Conservation (phyloP, 768 basidiomycete genomes). For the Amanita phalloides region DNA sequence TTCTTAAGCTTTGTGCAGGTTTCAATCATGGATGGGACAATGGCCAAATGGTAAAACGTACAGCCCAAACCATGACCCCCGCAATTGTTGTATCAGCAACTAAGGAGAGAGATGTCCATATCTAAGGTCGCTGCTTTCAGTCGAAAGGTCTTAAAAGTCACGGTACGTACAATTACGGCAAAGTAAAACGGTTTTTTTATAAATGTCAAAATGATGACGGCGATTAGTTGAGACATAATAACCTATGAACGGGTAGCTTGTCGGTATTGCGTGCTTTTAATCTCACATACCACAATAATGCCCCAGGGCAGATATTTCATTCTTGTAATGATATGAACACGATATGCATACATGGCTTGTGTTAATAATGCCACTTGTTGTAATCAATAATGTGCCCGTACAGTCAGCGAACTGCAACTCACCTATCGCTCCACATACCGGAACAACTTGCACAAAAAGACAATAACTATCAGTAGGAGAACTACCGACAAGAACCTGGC, state of each 20-base stretch:
- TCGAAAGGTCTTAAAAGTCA: background rate
- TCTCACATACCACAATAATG: slow-evolving; percentile 4
- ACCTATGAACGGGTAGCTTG: background rate
- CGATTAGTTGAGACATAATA: background rate
- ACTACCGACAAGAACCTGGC: background rate
- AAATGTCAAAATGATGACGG: background rate
- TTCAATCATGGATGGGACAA: background rate
- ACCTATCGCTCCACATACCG: background rate
- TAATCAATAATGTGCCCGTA: background rate
- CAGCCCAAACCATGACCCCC: slow-evolving; percentile 20
- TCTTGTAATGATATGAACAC: slow-evolving; percentile 17
- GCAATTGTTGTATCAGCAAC: slow-evolving; percentile 21
- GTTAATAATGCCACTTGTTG: background rate
- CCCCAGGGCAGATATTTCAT: slow-evolving; percentile 6
- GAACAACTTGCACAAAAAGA: background rate
- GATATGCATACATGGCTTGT: slow-evolving; percentile 17
- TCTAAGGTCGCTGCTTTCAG: background rate
- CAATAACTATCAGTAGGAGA: background rate
- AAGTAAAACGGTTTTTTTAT: background rate
- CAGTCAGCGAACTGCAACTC: background rate
- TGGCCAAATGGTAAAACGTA: slow-evolving; percentile 6
- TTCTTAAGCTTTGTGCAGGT: slow-evolving; percentile 10
- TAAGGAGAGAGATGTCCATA: slow-evolving; percentile 22
- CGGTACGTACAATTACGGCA: background rate
- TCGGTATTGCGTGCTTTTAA: no score